Evolutionary conservation across 2,329 filamentous ascomycete species (phyloP), one percentile per base, ranked within the genome.

Genomic region (Apiospora saccharicola): DNA sequence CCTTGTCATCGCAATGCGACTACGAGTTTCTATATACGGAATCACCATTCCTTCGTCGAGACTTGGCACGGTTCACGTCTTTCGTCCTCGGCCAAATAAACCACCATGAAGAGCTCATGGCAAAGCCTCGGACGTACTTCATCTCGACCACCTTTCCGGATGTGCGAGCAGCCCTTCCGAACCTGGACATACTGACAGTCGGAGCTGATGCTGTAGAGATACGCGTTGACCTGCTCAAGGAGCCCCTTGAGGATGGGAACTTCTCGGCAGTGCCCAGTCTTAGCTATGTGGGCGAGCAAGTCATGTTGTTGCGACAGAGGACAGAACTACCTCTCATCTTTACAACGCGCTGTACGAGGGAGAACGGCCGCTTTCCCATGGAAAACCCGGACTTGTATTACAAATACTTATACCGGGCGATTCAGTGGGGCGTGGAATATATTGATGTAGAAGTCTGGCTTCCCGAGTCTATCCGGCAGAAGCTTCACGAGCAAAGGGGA

Each of bases 261-360:
- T 90, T 89, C 76, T 90, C 89, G 43, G 82, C 87, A 49, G 87
- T 96, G 26, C 93, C 94, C 3, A 96, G 93, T 79, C 82, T 96
- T 76, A 92, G 92, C 79, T 96, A 96, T 81, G 93, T 97, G 13
- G 94, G 94, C 41, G 91, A 96, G 81, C 94, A 97, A 81, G 87
- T 97, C 71, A 95, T 96, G 93, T 84, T 94, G 1, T 83, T 97
- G 73, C 90, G 94, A 34, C 94, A 96, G 81, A 90, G 93, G 74
- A 96, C 94, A 0, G 94, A 97, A 78, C 85, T 97, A 57, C 94
- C 94, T n/a, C 94, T 97, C 79, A 95, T 97, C 72, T 96, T 96
- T 80, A 97, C 94, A 0, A 95, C 93, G 0, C 88, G 94, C 76
- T 96, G 94, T 80, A 94, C 90, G 2, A 90, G 88, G 43, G 94